Base-by-base conservation (phyloP, 805 yeast genomes). In the Wickerhamiella kurtzmanii region DNA sequence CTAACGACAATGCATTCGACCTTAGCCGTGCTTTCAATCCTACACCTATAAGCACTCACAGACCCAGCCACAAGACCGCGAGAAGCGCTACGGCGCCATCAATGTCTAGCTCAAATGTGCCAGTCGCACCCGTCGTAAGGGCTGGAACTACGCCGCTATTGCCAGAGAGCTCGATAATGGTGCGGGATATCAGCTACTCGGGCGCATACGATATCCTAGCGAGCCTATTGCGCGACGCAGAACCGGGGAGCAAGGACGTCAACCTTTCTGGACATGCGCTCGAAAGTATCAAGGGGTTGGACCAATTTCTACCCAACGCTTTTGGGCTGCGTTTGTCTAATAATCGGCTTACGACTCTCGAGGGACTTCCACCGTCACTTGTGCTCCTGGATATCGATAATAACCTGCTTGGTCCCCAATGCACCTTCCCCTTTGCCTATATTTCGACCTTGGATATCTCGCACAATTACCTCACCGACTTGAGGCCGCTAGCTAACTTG, bases 291-390 rank as follows among this genome's bases (percentile, higher is more conserved):
- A 44, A 38, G 2, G 59, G 58, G 3, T 49, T 57, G 1, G 57
- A 52, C 35, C 40, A 46, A 25, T 41, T 57, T 19, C 35, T 47
- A 2, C 60, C 60, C 2, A 35, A 49, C 2, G 46, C 56, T 16
- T 45, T 49, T 3, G 45, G 48, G 13, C 46, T 53, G 13, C 44
- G 51, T 17, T 36, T 52, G 35, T 44, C 50, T 35, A 41, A 46
- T 19, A 57, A 57, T 39, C 16, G 25, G 2, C 41, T 57, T 18
- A 35, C 52, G 16, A 47, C 48, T 15, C 43, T 56, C 4, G 51
- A 57, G 4, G 60, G 60, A 6, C 48, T 57, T 16, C 57, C 60
- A 1, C 45, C 48, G 17, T 38, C 44, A 2, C 44, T 55, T 5
- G 51, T 52, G 6, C 48, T 47, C 16, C 41, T 55, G 3, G 58